Base-by-base conservation (phyloP, 495 filamentous ascomycete genomes). In the Podospora pseudopauciseta region DNA sequence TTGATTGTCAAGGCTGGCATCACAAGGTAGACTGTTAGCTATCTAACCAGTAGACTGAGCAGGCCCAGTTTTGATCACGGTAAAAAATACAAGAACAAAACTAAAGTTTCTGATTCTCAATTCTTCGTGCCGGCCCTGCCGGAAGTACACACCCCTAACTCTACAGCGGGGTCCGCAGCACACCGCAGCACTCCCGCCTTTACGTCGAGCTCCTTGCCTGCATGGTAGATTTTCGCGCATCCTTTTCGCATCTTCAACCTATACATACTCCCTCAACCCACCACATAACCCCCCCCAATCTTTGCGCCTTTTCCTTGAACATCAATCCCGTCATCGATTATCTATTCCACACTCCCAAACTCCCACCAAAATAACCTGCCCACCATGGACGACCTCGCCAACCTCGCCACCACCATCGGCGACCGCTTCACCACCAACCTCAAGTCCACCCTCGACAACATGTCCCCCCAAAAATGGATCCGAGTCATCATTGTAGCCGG, bases 401-500 rank as follows among this genome's bases (percentile, higher is more conserved):
- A 76, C 65, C 63, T 80, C n/a, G 70, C 74, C 64, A 62, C 67
- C 7, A 69, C 75, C 19, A 61, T 79, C 13, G 74, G 71, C 70
- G 71, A 80, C 56, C 80, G 81, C 73, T 82, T 90, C 77, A 73
- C 72, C 63, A 84, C 75, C 67, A 91, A 92, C 76, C 30, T 87
- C 68, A 78, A 78, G 70, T 69, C 76, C 54, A 84, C 86, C 54
- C 83, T 91, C 74, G 77, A 79, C 34, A 75, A 83, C 53, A 82
- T 91, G 77, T 82, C 81, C 67, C 66, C 76, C 28, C 73, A 83
- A 66, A 82, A 87, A 70, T 90, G 83, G 82, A 85, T 91, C 62
- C 86, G 88, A 34, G 76, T 91, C 28, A 76, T 89, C 66, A 80
- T 84, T 65, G 81, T 89, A 61, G 86, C 88, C 16, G 79, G 88